Evolutionary conservation across 192 early-diverging fungal genomes (phyloP).

Genomic region (Coemansia sp.): DNA sequence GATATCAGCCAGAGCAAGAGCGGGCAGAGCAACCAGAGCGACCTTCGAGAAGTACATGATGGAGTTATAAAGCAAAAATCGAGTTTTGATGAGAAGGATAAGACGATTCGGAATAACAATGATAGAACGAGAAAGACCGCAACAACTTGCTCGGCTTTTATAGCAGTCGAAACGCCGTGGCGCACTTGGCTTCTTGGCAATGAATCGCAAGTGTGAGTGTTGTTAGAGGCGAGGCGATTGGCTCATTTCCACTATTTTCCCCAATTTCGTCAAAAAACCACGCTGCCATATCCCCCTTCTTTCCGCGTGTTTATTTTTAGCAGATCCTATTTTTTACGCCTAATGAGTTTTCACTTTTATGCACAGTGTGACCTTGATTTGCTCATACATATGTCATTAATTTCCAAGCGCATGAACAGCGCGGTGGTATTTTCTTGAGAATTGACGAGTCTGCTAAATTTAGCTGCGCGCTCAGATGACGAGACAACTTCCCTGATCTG

Average conservation of each 20-base stretch:
- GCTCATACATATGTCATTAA: not conserved
- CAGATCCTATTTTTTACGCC: not conserved
- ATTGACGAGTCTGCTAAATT: no score
- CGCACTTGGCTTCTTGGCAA: not conserved
- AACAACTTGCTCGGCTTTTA: not conserved
- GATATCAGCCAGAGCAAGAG: conserved; percentile 22
- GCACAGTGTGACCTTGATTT: not conserved
- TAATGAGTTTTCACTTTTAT: not conserved
- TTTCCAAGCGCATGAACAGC: no score
- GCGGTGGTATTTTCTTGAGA: no score
- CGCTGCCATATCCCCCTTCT: not conserved
- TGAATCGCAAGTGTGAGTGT: no score
- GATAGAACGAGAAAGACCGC: not conserved
- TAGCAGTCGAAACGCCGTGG: not conserved
- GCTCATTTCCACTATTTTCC: not conserved
- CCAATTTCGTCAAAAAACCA: not conserved
- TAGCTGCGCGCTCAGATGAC: no score
- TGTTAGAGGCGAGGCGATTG: no score
- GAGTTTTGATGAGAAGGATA: conserved; percentile 1
- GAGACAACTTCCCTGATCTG: no score
- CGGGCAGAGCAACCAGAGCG: conserved; percentile 17
- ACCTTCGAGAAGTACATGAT: conserved; percentile 12
- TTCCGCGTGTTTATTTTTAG: not conserved
- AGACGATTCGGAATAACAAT: not conserved
- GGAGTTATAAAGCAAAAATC: not conserved